phyloP scores from a whole-genome alignment of 2,329 filamentous ascomycete genomes.

The Ophiocordyceps robertsii region DNA sequence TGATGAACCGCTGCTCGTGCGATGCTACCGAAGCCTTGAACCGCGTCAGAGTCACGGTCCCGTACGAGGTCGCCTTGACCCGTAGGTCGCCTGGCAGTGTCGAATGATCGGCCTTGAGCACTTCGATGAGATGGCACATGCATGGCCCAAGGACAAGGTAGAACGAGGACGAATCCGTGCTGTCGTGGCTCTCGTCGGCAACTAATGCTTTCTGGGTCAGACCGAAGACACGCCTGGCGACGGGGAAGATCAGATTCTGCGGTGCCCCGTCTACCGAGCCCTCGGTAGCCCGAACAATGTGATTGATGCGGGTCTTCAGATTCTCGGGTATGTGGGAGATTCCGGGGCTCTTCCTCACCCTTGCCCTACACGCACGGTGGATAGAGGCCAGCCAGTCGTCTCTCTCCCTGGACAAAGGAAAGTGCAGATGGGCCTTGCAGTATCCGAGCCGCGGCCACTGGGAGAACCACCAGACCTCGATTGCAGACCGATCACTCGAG shows the following conservation, averaged over 20 bases:
- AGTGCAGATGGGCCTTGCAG: conserved; percentile 33
- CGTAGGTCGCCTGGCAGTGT: conserved; percentile 31
- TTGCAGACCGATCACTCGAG: conserved; percentile 32
- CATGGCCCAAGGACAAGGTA: conserved; percentile 41
- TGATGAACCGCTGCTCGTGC: conserved; percentile 41
- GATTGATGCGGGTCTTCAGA: conserved; percentile 30
- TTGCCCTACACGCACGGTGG: conserved; percentile 25
- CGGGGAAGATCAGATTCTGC: conserved; percentile 33
- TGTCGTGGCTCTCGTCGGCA: conserved; percentile 29
- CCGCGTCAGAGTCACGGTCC: conserved; percentile 36
- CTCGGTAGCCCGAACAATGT: conserved; percentile 32
- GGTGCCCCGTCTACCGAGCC: conserved; percentile 10
- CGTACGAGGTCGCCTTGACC: conserved; percentile 34
- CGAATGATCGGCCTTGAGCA: conserved; percentile 29
- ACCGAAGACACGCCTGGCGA: conserved; percentile 33
- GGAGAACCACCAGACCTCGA: conserved; percentile 45
- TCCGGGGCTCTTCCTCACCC: conserved; percentile 19
- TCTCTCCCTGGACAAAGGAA: conserved; percentile 32
- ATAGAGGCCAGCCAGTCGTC: conserved; percentile 36
- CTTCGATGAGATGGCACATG: conserved; percentile 37
- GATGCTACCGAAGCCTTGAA: conserved; percentile 36
- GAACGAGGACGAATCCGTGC: conserved; percentile 35
- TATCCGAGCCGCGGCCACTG: conserved; percentile 29
- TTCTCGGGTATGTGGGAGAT: conserved; percentile 29
- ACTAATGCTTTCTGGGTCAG: conserved; percentile 25